Percentiles rank a stretch among this genome's conserved stretches.
phyloP scores from a whole-genome alignment of 1,284 basidiomycete genomes.

The Mixia osmundae region DNA sequence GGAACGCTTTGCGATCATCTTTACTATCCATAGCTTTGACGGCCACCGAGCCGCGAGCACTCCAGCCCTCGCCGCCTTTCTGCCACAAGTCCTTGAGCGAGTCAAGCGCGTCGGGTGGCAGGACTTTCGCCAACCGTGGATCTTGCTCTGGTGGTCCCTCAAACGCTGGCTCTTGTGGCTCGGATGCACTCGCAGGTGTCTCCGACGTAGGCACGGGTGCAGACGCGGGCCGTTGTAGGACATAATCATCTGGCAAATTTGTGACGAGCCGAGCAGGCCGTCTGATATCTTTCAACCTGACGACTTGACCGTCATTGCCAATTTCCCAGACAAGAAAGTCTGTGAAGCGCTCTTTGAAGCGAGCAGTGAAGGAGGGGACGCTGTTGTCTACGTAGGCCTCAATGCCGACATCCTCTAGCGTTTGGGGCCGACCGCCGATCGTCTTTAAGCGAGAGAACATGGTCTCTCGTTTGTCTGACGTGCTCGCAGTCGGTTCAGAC shows the following conservation, averaged over 20 bases:
- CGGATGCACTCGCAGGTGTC: not conserved
- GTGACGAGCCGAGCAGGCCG: no score
- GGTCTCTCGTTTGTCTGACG: no score
- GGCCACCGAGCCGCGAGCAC: no score
- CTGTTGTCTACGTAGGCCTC: slow-evolving; percentile 55
- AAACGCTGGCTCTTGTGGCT: not conserved
- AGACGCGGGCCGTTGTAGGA: no score
- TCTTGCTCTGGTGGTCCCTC: not conserved
- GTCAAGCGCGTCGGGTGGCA: no score
- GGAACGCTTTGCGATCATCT: slow-evolving; percentile 51
- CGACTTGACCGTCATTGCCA: slow-evolving; percentile 45
- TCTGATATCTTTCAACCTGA: slow-evolving; percentile 50
- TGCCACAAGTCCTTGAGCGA: no score
- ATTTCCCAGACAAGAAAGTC: slow-evolving; percentile 86
- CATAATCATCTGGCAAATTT: no score
- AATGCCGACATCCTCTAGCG: slow-evolving; percentile 80
- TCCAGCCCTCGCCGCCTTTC: no score
- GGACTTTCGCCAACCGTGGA: no score
- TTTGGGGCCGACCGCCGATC: no score
- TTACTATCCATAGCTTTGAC: slow-evolving; percentile 57
- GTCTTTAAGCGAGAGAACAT: no score
- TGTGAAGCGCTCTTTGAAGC: slow-evolving; percentile 83
- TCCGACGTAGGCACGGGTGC: not conserved
- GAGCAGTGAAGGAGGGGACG: slow-evolving; percentile 47
- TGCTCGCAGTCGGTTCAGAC: no score